A percentile compares a stretch with the other conserved stretches of the same genome.
Evolutionary conservation across 345 rosid genomes (phyloP).

Genomic region (Populus nigra): DNA sequence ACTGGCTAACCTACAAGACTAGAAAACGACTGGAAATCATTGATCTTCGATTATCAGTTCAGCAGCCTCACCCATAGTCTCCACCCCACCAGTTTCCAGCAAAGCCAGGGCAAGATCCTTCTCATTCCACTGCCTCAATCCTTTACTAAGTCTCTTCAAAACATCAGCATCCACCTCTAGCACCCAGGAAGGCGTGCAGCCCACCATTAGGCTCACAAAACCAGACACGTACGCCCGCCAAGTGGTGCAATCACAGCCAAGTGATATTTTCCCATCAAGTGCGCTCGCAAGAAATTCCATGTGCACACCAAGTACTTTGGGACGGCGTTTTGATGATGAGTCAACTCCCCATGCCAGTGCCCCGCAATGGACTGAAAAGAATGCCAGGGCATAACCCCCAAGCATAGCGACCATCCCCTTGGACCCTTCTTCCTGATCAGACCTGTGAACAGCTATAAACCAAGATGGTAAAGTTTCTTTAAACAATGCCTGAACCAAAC

Average conservation of each 20-base stretch:
- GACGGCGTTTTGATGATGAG: slow-evolving; percentile 65
- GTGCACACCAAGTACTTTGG: slow-evolving; percentile 65
- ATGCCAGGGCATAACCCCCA: slow-evolving; percentile 81
- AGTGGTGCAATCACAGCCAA: slow-evolving; percentile 77
- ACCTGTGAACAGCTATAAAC: slow-evolving; percentile 72
- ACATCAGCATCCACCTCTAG: slow-evolving; percentile 69
- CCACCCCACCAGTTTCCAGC: slow-evolving; percentile 66
- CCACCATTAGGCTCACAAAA: slow-evolving; percentile 68
- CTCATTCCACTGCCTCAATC: slow-evolving; percentile 81
- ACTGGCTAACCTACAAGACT: neutral
- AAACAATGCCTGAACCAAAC: slow-evolving; percentile 67
- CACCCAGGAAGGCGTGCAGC: slow-evolving; percentile 74
- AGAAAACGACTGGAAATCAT: neutral
- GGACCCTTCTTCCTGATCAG: slow-evolving; percentile 51
- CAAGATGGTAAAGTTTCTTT: slow-evolving; percentile 89
- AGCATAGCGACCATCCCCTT: slow-evolving; percentile 71
- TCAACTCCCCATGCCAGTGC: slow-evolving; percentile 93
- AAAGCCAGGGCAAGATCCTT: slow-evolving; percentile 76
- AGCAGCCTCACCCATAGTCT: slow-evolving; percentile 63
- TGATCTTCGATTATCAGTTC: slow-evolving; percentile 53
- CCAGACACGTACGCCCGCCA: slow-evolving; percentile 85
- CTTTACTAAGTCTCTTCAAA: slow-evolving; percentile 74
- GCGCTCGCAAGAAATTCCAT: slow-evolving; percentile 82
- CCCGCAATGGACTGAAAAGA: slow-evolving; percentile 70
- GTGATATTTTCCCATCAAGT: slow-evolving; percentile 79